phyloP scores from a whole-genome alignment of 2,329 filamentous ascomycete genomes.

The Neurospora sp. region DNA sequence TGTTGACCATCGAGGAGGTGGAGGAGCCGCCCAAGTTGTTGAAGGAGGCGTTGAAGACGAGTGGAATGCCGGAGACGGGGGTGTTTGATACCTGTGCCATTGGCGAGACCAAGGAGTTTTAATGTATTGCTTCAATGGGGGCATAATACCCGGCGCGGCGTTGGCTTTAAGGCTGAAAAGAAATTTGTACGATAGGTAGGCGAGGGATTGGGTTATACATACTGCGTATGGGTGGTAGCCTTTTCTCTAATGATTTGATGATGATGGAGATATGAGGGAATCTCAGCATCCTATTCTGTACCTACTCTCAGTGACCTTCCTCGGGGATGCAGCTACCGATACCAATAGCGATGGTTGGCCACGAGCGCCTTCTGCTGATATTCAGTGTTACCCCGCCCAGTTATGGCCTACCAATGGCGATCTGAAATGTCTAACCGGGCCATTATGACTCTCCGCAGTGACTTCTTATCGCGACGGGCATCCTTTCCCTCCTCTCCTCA shows the following conservation, averaged over 20 bases:
- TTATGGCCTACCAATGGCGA: neutral
- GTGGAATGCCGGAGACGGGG: slow-evolving; percentile 58
- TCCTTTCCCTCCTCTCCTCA: neutral
- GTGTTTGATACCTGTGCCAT: slow-evolving; percentile 78
- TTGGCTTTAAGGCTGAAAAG: neutral
- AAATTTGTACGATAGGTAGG: neutral
- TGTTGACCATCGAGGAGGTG: slow-evolving; percentile 75
- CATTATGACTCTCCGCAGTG: neutral
- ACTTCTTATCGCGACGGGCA: neutral
- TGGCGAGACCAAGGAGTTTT: slow-evolving; percentile 73
- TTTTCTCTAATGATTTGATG: neutral
- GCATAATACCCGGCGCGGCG: neutral
- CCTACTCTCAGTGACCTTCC: neutral
- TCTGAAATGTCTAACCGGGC: neutral
- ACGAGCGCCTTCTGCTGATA: neutral
- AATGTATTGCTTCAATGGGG: slow-evolving; percentile 11
- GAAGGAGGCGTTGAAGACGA: slow-evolving; percentile 59
- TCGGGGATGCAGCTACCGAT: neutral
- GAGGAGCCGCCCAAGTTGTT: slow-evolving; percentile 70
- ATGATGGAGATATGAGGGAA: neutral
- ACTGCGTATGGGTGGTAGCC: neutral
- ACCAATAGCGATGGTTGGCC: neutral
- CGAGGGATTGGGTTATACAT: neutral
- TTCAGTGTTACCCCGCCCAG: neutral
- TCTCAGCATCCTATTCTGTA: neutral